Evolutionary conservation across 176 grass and related monocot species (phyloP).

Genomic region (Cenchrus fungigraminus): DNA sequence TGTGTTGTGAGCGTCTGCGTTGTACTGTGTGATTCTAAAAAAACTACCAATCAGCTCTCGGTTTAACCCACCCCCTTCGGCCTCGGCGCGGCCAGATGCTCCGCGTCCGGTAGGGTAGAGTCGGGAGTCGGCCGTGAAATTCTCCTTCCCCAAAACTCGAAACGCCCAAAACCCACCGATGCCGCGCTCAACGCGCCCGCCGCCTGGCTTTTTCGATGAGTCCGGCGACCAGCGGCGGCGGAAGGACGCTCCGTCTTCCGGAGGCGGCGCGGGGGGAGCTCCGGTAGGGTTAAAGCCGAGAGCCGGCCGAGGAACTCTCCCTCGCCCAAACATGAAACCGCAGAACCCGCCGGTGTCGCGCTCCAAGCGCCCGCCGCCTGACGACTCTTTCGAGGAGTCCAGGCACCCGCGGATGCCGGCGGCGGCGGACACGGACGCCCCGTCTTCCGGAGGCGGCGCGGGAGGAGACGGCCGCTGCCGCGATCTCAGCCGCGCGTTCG

Average conservation of each 20-base stretch:
- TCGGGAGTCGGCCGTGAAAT: background rate
- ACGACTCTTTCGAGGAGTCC: background rate
- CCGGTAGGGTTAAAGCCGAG: background rate
- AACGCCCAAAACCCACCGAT: slow-evolving; percentile 13
- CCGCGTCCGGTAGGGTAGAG: background rate
- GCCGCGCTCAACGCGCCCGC: slow-evolving; percentile 10
- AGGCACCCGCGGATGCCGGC: background rate
- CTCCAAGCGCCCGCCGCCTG: background rate
- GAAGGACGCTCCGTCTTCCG: background rate
- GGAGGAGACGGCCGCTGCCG: background rate
- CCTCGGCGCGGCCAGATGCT: too few relatives aligned
- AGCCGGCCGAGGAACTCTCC: background rate
- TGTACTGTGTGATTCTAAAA: too few relatives aligned
- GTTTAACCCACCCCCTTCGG: too few relatives aligned
- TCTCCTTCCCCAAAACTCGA: background rate
- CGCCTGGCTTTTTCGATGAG: slow-evolving; percentile 14
- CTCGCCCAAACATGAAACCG: background rate
- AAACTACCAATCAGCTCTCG: too few relatives aligned
- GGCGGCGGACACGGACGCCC: background rate
- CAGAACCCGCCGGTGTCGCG: background rate
- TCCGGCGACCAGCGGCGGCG: background rate
- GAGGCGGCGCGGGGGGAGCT: background rate
- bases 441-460: background rate
- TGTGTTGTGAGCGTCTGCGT: too few relatives aligned
- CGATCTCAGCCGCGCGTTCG: slow-evolving; percentile 4